Evolutionary conservation across 768 basidiomycete genomes (phyloP).

Genomic region (Hypholoma sublateritium): DNA sequence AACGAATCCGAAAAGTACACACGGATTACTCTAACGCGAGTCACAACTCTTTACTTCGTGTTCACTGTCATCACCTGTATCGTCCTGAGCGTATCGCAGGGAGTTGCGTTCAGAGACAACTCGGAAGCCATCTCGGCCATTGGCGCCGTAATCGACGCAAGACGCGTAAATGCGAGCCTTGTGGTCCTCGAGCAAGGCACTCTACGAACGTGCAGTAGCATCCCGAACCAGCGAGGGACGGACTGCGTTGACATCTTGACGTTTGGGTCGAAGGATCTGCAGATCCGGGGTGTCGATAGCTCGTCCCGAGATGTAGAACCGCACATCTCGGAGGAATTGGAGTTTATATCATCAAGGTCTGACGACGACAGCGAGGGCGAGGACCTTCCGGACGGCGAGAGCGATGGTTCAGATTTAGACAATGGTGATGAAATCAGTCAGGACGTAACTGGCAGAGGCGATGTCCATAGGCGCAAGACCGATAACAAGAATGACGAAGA

Average conservation of each 20-base stretch:
- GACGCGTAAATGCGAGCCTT: conserved; percentile 22
- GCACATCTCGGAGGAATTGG: background rate
- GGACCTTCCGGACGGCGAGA: background rate
- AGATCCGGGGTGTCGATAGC: background rate
- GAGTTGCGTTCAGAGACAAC: conserved; percentile 36
- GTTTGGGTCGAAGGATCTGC: conserved; percentile 1
- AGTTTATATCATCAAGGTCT: background rate
- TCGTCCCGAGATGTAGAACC: background rate
- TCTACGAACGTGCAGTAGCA: conserved; percentile 37
- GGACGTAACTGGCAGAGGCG: background rate
- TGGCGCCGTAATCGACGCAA: conserved; percentile 26
- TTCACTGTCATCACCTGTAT: conserved; percentile 42
- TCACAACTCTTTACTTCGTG: conserved; percentile 47
- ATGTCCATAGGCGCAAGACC: conserved; percentile 2
- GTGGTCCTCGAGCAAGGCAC: conserved; percentile 22
- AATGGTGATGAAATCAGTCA: background rate
- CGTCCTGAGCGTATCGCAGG: conserved; percentile 41
- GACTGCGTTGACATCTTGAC: conserved; percentile 20
- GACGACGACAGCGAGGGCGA: conserved; percentile 5
- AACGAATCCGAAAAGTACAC: conserved; percentile 33
- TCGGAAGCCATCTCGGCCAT: conserved; percentile 31
- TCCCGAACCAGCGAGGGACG: conserved; percentile 31
- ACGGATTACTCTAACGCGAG: conserved; percentile 48
- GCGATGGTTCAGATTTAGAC: background rate
- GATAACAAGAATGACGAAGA: conserved; percentile 2